A percentile compares a stretch with the other conserved stretches of the same genome.
Evolutionary conservation across 106 monocot genomes (phyloP).

Genomic region (Triglochin maritima): DNA sequence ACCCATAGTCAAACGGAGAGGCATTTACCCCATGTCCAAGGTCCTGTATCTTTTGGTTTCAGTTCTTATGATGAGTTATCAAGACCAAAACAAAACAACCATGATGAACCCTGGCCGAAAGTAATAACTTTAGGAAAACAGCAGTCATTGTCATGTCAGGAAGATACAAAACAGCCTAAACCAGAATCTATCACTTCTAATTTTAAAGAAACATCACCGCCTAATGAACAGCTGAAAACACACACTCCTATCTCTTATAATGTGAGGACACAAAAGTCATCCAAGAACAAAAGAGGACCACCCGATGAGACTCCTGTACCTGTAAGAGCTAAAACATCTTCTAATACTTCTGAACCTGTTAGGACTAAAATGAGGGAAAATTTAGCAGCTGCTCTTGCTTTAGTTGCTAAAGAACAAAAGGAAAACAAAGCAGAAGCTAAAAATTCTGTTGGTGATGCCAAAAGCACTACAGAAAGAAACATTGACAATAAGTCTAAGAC

Average conservation of each 20-base stretch:
- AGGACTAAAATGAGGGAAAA: constrained; percentile 73
- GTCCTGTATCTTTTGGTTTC: constrained; percentile 1
- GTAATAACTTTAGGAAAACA: constrained; percentile 1
- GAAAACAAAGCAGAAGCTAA: constrained; percentile 13
- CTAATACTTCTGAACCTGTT: constrained; percentile 42
- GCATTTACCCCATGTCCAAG: constrained; percentile 5
- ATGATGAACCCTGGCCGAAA: not conserved
- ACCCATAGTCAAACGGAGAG: not conserved
- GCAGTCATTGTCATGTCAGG: not conserved
- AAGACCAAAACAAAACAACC: not conserved
- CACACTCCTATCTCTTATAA: constrained; percentile 10
- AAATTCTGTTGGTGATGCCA: not conserved
- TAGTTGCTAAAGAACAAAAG: constrained; percentile 30
- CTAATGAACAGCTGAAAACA: constrained; percentile 19
- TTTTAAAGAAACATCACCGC: constrained; percentile 17
- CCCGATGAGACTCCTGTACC: constrained; percentile 12
- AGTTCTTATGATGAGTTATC: not conserved
- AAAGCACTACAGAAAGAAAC: not conserved
- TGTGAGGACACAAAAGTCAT: constrained; percentile 3
- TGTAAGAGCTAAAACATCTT: constrained; percentile 16
- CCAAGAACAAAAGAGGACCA: constrained; percentile 25
- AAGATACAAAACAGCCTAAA: not conserved
- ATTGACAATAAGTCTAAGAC: not conserved
- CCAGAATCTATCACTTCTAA: no score
- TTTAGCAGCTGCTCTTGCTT: constrained; percentile 38